These are phyloP conservation scores for Cryptomeria japonica DNA, from an alignment of 75 land plant genomes.

Conservation along the genomic window DNA sequence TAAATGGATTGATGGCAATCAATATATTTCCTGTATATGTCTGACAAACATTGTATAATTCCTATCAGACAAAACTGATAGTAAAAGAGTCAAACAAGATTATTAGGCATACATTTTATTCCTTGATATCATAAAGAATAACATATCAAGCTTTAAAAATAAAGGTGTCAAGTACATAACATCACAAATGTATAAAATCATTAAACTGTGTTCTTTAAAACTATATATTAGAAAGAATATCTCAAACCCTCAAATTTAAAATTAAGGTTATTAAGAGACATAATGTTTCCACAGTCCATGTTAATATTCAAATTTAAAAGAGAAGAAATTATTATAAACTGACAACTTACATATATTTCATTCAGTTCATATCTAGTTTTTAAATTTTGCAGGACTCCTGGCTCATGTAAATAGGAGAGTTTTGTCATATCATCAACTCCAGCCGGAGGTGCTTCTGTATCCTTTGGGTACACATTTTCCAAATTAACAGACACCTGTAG, in stretches of 20 bases:
- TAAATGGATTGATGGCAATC: conserved; percentile 92
- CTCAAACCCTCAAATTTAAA: not conserved
- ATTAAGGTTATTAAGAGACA: not conserved
- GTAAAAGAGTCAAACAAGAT: not conserved
- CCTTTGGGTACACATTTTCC: conserved; percentile 62
- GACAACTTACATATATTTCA: conserved; percentile 70
- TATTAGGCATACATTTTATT: not conserved
- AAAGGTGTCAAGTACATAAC: not conserved
- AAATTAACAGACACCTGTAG: conserved; percentile 44
- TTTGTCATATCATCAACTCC: conserved; percentile 92
- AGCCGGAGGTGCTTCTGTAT: conserved; percentile 57
- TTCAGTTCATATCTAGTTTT: conserved; percentile 67
- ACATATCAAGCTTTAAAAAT: not conserved
- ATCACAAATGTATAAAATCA: not conserved
- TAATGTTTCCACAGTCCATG: too few species aligned
- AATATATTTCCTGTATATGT: conserved; percentile 93
- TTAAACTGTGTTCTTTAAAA: not conserved
- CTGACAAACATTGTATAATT: conserved; percentile 34
- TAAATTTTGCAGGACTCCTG: conserved; percentile 74
- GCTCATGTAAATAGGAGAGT: conserved; percentile 79
- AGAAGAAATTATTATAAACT: not conserved
- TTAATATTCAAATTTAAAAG: not conserved
- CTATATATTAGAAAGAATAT: not conserved
- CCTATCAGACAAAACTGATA: not conserved
- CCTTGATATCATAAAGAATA: not conserved